Evolutionary conservation across 345 rosid species (phyloP).

Genomic region (Passiflora organensis): DNA sequence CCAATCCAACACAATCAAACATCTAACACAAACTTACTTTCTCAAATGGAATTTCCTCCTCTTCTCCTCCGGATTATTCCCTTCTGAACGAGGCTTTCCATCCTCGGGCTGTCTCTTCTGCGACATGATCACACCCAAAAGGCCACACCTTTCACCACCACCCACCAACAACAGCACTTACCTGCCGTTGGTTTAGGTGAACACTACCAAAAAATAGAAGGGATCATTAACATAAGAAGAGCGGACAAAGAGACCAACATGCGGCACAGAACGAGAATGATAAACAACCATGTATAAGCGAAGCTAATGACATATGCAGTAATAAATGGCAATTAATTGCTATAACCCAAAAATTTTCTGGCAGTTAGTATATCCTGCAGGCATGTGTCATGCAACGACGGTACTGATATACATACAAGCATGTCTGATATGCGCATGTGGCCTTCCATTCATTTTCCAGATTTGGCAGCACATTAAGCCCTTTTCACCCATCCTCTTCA

Average conservation of each 20-base stretch:
- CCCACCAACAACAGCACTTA: conserved; percentile 11
- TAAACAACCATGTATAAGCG: neutral
- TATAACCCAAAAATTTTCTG: conserved; percentile 23
- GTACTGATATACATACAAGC: neutral
- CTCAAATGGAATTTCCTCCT: conserved; percentile 52
- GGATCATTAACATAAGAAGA: conserved; percentile 7
- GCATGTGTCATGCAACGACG: neutral
- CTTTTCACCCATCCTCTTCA: conserved; percentile 14
- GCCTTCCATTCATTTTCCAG: conserved; percentile 7
- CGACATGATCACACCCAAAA: conserved; percentile 43
- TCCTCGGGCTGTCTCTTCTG: conserved; percentile 84
- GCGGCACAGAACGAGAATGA: conserved; percentile 11
- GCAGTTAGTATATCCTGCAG: neutral
- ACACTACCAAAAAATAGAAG: conserved; percentile 1
- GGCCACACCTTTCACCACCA: neutral
- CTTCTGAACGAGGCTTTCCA: conserved; percentile 47
- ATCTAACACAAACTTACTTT: conserved; percentile 32
- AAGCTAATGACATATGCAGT: neutral
- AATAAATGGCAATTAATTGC: conserved; percentile 11
- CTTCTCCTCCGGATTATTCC: conserved; percentile 55
- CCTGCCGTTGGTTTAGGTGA: conserved; percentile 6
- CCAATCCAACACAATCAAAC: too few species aligned
- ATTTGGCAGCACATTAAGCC: conserved; percentile 33
- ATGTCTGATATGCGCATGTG: neutral
- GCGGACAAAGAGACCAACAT: conserved; percentile 30